These are phyloP conservation scores for Chloroidium sp. DNA, from an alignment of 163 green algal genomes.

Conservation along the genomic window DNA sequence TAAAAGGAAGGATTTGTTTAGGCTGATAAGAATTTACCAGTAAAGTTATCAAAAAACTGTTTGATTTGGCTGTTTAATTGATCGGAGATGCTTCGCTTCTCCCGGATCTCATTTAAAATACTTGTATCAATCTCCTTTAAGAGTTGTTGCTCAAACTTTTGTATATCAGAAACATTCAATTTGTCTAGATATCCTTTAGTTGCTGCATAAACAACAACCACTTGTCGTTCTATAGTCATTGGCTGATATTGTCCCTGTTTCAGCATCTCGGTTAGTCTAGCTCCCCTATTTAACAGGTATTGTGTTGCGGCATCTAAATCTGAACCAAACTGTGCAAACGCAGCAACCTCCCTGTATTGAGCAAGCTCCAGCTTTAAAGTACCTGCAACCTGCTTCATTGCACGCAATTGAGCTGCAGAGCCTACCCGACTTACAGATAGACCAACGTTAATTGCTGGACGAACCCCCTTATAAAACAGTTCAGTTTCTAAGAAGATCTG, in stretches of 20 bases:
- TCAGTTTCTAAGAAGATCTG: slow-evolving; percentile 90
- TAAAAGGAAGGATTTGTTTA: neutral
- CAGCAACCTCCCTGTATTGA: slow-evolving; percentile 79
- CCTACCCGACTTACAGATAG: slow-evolving; percentile 72
- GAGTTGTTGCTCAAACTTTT: slow-evolving; percentile 23
- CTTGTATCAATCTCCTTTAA: slow-evolving; percentile 21
- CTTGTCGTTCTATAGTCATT: slow-evolving; percentile 71
- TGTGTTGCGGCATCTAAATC: slow-evolving; percentile 88
- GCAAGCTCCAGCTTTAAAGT: slow-evolving; percentile 78
- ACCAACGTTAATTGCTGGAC: slow-evolving; percentile 81
- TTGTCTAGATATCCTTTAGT: slow-evolving; percentile 88
- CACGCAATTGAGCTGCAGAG: slow-evolving; percentile 77
- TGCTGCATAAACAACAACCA: slow-evolving; percentile 38
- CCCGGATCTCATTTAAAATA: slow-evolving; percentile 28
- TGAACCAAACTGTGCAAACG: slow-evolving; percentile 85
- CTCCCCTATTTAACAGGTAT: slow-evolving; percentile 80
- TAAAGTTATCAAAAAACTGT: slow-evolving; percentile 26
- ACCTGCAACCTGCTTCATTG: slow-evolving; percentile 83
- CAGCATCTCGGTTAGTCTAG: slow-evolving; percentile 81
- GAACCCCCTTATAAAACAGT: slow-evolving; percentile 87
- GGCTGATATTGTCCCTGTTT: slow-evolving; percentile 86
- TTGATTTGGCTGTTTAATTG: slow-evolving; percentile 23
- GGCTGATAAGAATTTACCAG: slow-evolving; percentile 23
- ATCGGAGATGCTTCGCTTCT: slow-evolving; percentile 17
- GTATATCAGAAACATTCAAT: slow-evolving; percentile 41